Evolutionary conservation across 163 green algal genomes (phyloP), one percentile per base, ranked within the genome.

Genomic region (Smithsoniella earleae): DNA sequence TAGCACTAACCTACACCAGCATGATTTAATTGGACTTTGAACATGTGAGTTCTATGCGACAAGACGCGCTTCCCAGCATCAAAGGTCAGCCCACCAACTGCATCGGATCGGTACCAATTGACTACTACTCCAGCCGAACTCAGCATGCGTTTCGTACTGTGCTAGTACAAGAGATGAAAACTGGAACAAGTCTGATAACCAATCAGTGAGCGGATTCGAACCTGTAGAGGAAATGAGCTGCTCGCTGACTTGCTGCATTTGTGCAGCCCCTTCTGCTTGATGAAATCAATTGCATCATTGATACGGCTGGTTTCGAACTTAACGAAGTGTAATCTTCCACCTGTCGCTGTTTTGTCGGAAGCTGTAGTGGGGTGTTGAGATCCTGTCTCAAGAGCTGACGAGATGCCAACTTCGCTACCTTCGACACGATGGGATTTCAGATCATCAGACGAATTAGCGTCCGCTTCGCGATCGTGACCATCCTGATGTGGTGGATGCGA

Each of bases 231-330:
- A n/a, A n/a, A n/a, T n/a, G n/a, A n/a, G n/a, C n/a, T n/a, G n/a
- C n/a, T n/a, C n/a, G n/a, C n/a, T n/a, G n/a, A n/a, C n/a, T 72
- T 43, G 28, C 77, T 81, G 33, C 81, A 77, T n/a, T n/a, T n/a
- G 78, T 97, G 91, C 76, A 99, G 82, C 8, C 87, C 81, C 79
- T 97, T 97, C 30, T 86, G 85, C 75, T 93, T 76, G 40, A 99
- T 98, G 82, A 98, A 99, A 63, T 90, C 84, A 0, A 99, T 82
- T 74, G 79, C 89, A 49, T 96, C 85, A 6, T 92, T 75, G 13
- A 99, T 79, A 10, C 88, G 86, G 6, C 66, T 79, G 0, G 87
- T 97, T 81, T 98, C 90, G 86, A 98, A 98, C 80, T 98, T 98
- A 16, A 96, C 90, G 86, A 99, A 99, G 80, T 98, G 95, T 62